Base-by-base conservation (phyloP, 768 basidiomycete genomes). In the Suillus clintonianus region DNA sequence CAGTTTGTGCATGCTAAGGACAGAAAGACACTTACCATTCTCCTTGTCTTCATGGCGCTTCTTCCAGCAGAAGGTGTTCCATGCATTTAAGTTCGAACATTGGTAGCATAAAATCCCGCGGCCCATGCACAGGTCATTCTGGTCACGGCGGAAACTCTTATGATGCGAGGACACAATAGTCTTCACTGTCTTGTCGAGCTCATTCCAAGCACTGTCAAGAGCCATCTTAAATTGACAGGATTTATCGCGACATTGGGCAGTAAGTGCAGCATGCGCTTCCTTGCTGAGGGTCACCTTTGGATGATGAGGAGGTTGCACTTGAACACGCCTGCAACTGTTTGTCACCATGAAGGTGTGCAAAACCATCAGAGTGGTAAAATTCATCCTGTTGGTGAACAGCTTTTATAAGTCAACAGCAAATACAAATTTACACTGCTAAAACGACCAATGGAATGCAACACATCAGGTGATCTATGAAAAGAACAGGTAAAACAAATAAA, bases 1-100 rank as follows among this genome's bases (percentile, higher is more conserved):
- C 47, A 48, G 47, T 24, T 27, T 45, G 42, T 42, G 10, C 3
- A 27, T 63, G 48, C 47, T 63, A 32, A 22, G 27, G 45, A 47
- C n/a, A 47, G 4, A 47, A 8, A 22, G 3, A 22, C 9, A 22
- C 2, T 22, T 30, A 50, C 48, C 19, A 3, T 50, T 50, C 0
- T 30, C 48, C n/a, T 30, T 30, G 6, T 48, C 11, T 48, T 51
- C 36, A 32, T 37, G 24, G 34, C 32, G 14, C 45, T 61, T 62
- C 54, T 65, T 65, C 64, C 60, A 65, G 24, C 43, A 65, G 55
- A 65, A 65, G 2, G 55, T 13, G 27, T 65, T 65, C 60, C 64
- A 65, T 9, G 17, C 27, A 24, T 30, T 61, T 10, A 42, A 5
- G 45, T 57, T 61, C 0, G 58, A 42, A 5, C 37, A 4, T 42